Base-by-base conservation (phyloP, 345 rosid species). In the Camelina hispida region DNA sequence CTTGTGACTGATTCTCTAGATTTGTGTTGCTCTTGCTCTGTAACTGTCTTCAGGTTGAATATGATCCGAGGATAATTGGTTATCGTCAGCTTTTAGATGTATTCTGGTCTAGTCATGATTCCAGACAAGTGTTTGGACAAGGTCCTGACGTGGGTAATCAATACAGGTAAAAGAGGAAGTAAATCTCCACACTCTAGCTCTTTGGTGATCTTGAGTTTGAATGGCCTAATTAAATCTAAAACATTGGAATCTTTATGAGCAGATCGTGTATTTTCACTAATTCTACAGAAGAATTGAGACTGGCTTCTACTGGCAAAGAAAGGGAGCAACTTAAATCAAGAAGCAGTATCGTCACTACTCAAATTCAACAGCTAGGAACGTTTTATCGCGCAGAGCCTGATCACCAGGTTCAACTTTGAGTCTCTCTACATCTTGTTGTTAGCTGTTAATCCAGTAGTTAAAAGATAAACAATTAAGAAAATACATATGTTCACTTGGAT, bases 101-200 rank as follows among this genome's bases (percentile, higher is more conserved):
- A 12, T 94, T 92, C 50, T 94, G 97, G 98, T 84, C 91, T 44
- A 88, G 86, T 74, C 98, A 94, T 70, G 98, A 94, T 87, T 85
- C 93, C 0, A 85, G 95, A 75, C 97, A 94, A 80, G 95, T 87
- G 6, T 90, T 88, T 82, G 97, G 99, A 23, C 97, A 94, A 77
- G 99, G 97, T 77, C 99, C 97, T 70, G 99, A 95, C 77, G 97
- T 92, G 30, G 99, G 99, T 58, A 76, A 77, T 64, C 97, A 94
- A 46, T 94, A 94, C 84, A 94, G 97, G 99, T 90, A 75, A 69
- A 28, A 30, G 55, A 35, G 44, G 15, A 13, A 70, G 28, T 16
- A 42, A 12, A 25, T 47, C 13, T 37, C 2, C 10, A 51, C 16
- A 2, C 16, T 12, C 17, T 17, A 61, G 66, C 6, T 46, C 5